Percentiles rank a stretch among this genome's conserved stretches.
Conservation (phyloP, 495 filamentous ascomycete species). For the Penicillium robsamsonii region DNA sequence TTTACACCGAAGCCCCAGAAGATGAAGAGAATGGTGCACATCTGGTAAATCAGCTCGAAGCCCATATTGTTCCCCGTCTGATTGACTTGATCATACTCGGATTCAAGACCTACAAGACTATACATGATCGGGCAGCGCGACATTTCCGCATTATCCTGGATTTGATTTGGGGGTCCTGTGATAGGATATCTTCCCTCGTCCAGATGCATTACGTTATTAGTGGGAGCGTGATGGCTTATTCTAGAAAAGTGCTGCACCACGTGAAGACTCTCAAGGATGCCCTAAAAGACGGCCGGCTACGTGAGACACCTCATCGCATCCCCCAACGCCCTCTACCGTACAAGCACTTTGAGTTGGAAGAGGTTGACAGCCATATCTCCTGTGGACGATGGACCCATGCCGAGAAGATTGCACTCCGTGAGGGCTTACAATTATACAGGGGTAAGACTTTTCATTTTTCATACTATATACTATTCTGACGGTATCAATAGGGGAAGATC, state of each 20-base stretch:
- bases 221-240: background rate
- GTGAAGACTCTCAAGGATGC: conserved; percentile 9
- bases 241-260: background rate
- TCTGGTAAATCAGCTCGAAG: conserved; percentile 25
- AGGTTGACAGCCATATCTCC: conserved; percentile 3
- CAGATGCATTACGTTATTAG: background rate
- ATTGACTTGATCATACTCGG: conserved; percentile 20
- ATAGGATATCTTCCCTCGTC: conserved; percentile 10
- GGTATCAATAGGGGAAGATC: background rate
- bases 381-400: background rate
- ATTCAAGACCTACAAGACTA: conserved; percentile 21
- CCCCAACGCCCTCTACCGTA: background rate
- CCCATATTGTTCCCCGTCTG: conserved; percentile 22
- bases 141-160: conserved; percentile 17
- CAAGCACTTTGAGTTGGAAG: background rate
- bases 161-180: conserved; percentile 15
- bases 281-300: conserved; percentile 2
- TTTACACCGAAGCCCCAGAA: conserved; percentile 6
- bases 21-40: background rate
- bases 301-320: background rate
- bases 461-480: background rate
- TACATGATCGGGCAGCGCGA: background rate
- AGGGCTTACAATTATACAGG: background rate
- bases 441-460: background rate
- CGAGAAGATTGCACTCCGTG: conserved; percentile 7